phyloP scores from a whole-genome alignment of 2,329 filamentous ascomycete species.

The Alternaria hordeiaustralica region DNA sequence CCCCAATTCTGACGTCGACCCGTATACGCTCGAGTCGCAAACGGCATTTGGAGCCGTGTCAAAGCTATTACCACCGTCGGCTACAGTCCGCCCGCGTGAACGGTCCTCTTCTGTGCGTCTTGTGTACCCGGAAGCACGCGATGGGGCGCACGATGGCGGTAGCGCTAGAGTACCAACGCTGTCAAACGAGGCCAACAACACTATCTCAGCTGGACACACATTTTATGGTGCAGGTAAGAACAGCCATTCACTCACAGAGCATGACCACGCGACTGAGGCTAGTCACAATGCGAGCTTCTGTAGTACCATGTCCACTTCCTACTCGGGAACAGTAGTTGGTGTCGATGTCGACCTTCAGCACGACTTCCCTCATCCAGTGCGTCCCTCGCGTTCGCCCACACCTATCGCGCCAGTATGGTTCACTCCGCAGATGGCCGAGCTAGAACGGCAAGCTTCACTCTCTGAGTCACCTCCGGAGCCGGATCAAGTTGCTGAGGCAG shows the following conservation, averaged over 20 bases:
- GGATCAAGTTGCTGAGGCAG: constrained; percentile 1
- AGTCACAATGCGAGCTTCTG: constrained; percentile 42
- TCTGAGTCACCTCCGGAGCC: constrained; percentile 16
- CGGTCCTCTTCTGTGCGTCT: constrained; percentile 20
- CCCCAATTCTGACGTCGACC: constrained; percentile 3
- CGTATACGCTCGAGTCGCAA: constrained; percentile 1
- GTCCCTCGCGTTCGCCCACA: constrained; percentile 30
- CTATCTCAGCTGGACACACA: constrained; percentile 27
- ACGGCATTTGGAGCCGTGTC: constrained; percentile 3
- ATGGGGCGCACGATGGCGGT: constrained; percentile 21
- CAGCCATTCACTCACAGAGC: constrained; percentile 25
- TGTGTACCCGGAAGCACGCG: constrained; percentile 31
- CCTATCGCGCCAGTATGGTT: constrained; percentile 35
- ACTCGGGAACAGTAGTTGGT: constrained; percentile 45
- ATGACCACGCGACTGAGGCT: constrained; percentile 20
- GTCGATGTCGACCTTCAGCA: constrained; percentile 44
- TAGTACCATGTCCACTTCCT: constrained; percentile 43
- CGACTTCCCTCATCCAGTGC: constrained; percentile 15
- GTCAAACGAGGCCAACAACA: constrained; percentile 24
- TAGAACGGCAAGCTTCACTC: constrained; percentile 20
- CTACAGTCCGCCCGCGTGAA: constrained; percentile 22
- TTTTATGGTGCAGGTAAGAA: constrained; percentile 26
- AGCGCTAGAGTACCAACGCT: constrained; percentile 17
- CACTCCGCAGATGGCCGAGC: constrained; percentile 29
- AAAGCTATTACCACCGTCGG: constrained; percentile 16